Evolutionary conservation across 2,329 filamentous ascomycete genomes (phyloP).

Genomic region (Chaetomium olivaceum): DNA sequence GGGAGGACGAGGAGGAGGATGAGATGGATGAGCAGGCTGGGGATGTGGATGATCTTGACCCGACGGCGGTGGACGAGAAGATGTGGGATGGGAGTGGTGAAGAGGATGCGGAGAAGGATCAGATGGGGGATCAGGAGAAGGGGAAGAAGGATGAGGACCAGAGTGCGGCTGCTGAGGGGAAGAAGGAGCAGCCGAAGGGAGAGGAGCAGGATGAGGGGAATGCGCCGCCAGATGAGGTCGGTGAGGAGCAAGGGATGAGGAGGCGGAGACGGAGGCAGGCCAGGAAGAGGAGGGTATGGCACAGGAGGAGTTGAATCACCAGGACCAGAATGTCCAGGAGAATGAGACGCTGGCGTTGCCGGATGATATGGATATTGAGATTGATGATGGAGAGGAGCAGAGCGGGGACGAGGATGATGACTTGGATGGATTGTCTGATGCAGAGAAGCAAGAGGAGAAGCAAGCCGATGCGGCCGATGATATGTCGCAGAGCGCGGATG

Average conservation of each 20-base stretch:
- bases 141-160: constrained; percentile 67
- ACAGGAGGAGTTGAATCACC: constrained; percentile 58
- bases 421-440: constrained; percentile 59
- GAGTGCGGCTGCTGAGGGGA: constrained; percentile 56
- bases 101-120: constrained; percentile 79
- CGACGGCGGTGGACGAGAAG: constrained; percentile 92
- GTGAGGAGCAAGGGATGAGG: constrained; percentile 58
- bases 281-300: constrained; percentile 59
- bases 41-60: constrained; percentile 86
- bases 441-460: constrained; percentile 34
- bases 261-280: constrained; percentile 62
- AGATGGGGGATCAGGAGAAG: constrained; percentile 71
- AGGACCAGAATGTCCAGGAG: constrained; percentile 76
- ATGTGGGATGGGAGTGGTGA: constrained; percentile 93
- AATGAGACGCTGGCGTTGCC: constrained; percentile 80
- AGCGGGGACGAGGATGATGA: constrained; percentile 60
- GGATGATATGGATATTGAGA: constrained; percentile 84
- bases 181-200: constrained; percentile 50
- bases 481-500: constrained; percentile 40
- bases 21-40: constrained; percentile 89
- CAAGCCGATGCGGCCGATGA: constrained; percentile 40
- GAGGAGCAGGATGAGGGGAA: constrained; percentile 46
- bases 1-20: constrained; percentile 63
- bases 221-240: constrained; percentile 38
- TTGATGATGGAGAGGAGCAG: constrained; percentile 56